Percentiles rank a stretch among this genome's conserved stretches.
These are phyloP conservation scores for Tricladium varicosporioides DNA, from an alignment of 2,329 filamentous ascomycete species.

Conservation along the genomic window DNA sequence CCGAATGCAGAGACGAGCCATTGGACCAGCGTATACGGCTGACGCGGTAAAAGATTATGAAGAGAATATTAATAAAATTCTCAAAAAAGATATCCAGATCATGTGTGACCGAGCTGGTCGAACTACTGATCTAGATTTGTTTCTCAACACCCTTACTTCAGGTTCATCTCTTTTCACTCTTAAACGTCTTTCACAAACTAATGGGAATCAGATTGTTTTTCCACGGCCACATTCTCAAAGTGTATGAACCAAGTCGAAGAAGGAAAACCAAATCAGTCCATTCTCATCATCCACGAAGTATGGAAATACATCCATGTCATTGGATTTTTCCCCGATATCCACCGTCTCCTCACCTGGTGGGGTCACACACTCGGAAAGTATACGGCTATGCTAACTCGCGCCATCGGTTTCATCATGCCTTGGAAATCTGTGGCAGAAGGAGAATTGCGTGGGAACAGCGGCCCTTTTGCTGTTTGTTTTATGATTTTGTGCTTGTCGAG, in stretches of 20 bases:
- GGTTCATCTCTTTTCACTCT: neutral
- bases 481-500: neutral
- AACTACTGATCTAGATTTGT: constrained; percentile 12
- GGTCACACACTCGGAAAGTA: neutral
- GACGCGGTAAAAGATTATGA: constrained; percentile 16
- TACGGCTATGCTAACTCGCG: neutral
- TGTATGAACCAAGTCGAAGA: constrained; percentile 10
- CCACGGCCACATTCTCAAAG: constrained; percentile 10
- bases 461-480: neutral
- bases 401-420: neutral
- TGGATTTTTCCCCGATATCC: constrained; percentile 12
- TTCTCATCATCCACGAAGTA: constrained; percentile 2
- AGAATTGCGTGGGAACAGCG: too few species aligned
- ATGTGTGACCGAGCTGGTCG: constrained; percentile 11
- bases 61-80: constrained; percentile 4
- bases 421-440: neutral
- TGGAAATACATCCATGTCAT: constrained; percentile 15
- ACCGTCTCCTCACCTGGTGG: neutral
- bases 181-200: neutral
- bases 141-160: constrained; percentile 9
- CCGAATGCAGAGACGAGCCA: constrained; percentile 10
- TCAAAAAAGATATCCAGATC: constrained; percentile 7
- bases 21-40: constrained; percentile 16
- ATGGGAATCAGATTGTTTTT: constrained; percentile 11
- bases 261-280: constrained; percentile 10